Percentiles rank a stretch among this genome's conserved stretches.
Conservation (phyloP, 31 red algal species). For the Bonnemaisonia californica region DNA sequence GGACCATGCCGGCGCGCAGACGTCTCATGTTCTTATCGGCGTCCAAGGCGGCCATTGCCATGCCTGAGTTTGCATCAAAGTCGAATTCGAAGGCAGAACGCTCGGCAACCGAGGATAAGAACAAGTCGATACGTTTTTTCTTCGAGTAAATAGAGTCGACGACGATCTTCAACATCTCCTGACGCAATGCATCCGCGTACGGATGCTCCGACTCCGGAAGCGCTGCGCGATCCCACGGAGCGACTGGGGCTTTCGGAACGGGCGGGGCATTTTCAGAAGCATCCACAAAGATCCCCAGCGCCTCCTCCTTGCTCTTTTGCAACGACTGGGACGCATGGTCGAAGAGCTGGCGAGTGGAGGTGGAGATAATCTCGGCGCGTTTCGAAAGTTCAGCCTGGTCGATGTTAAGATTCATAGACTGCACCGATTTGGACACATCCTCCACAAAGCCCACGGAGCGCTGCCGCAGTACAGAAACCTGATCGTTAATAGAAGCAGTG, state of each 20-base stretch:
- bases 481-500: neutral
- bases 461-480: constrained; percentile 10
- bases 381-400: constrained; percentile 13
- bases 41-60: constrained; percentile 57
- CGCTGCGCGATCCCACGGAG: constrained; percentile 40
- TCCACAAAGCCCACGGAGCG: constrained; percentile 5
- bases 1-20: constrained; percentile 72
- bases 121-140: constrained; percentile 34
- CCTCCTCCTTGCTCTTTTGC: constrained; percentile 21
- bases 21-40: constrained; percentile 57
- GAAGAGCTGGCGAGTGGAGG: constrained; percentile 7
- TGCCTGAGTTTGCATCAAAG: neutral
- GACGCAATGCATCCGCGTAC: constrained; percentile 28
- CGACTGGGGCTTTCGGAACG: neutral
- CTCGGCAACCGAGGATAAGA: constrained; percentile 25
- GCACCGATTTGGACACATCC: constrained; percentile 24
- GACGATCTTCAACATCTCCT: constrained; percentile 38
- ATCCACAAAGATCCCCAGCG: constrained; percentile 54
- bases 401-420: constrained; percentile 11
- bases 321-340: constrained; percentile 11
- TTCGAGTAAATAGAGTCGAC: constrained; percentile 53
- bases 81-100: constrained; percentile 5
- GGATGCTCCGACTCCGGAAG: constrained; percentile 28
- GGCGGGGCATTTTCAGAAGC: neutral
- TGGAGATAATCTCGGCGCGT: neutral